A percentile compares a stretch with the other conserved stretches of the same genome.
Conservation (phyloP, 1,284 basidiomycete species). For the Amylostereum chailletii region DNA sequence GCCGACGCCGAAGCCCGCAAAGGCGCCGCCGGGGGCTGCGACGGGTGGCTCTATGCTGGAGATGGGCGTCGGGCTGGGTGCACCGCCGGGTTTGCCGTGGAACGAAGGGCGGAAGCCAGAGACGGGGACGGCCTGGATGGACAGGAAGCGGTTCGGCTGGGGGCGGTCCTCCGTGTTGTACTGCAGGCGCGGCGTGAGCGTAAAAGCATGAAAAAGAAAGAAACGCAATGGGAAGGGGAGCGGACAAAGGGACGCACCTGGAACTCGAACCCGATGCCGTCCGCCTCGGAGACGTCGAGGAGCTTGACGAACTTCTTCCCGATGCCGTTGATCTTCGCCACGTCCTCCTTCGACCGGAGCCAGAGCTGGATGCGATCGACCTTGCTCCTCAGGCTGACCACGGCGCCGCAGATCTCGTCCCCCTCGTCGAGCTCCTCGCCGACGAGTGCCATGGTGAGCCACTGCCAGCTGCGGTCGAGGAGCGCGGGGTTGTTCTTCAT, state of each 20-base stretch:
- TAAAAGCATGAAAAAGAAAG: background rate
- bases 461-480: constrained; percentile 85
- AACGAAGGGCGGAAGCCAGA: constrained; percentile 61
- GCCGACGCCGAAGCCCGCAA: constrained; percentile 24
- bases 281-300: constrained; percentile 72
- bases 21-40: constrained; percentile 22
- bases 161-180: constrained; percentile 79
- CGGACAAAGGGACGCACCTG: constrained; percentile 41
- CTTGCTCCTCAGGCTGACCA: constrained; percentile 81
- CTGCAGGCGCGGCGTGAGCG: constrained; percentile 24
- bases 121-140: constrained; percentile 61
- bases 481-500: constrained; percentile 77
- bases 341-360: constrained; percentile 77
- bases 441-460: constrained; percentile 85
- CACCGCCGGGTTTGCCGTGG: constrained; percentile 22
- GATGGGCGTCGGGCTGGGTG: constrained; percentile 24
- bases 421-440: constrained; percentile 85
- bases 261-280: constrained; percentile 82
- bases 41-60: constrained; percentile 16
- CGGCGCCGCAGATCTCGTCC: constrained; percentile 85
- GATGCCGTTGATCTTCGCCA: constrained; percentile 76
- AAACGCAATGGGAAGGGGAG: constrained; percentile 3
- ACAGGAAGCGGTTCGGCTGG: constrained; percentile 67
- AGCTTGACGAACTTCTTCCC: constrained; percentile 76
- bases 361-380: constrained; percentile 88